Evolutionary conservation across 1,139 yeast species (phyloP), one percentile per base, ranked within the genome.

Genomic region (Debaryomyces coudertii): DNA sequence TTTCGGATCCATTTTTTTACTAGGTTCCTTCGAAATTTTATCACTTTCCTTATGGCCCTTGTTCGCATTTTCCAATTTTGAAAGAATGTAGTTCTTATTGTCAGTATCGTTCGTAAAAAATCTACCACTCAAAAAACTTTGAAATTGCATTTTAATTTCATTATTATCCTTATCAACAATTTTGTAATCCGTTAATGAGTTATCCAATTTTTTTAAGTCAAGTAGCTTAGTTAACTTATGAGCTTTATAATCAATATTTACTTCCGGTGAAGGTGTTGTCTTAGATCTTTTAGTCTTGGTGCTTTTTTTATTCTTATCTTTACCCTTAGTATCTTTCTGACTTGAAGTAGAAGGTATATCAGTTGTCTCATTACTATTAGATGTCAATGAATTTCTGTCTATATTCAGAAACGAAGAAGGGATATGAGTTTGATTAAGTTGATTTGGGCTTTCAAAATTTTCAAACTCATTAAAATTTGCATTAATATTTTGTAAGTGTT

Each of bases 61-160:
- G 3, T 42, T 36, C n/a, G 38, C 45, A 12, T 20, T 31, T 30
- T 49, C 56, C 37, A 50, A 61, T 49, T 59, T 64, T 34, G 63
- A 58, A 40, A 57, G 56, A 36, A 71, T 56, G 54, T 65, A 74
- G 52, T 71, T 70, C 44, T 63, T 62, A 50, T 73, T 74, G 50
- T 75, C 80, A 18, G 61, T 59, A 47, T 73, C 76, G 52, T 74
- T 75, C 3, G 79, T 73, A 36, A 72, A 56, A 47, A 74, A 71
- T 40, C 76, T 59, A 2, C 79, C 80, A 48, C 68, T 71, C 28
- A 75, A 59, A 49, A 73, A 74, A 11, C 77, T 77, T 36, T 60
- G 62, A 33, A 75, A 63, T 5, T 60, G 63, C 11, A 71, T 53
- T 3, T 45, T 38, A 9, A 67, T 54, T 42, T 58, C 60, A 45